Conservation (phyloP, 345 rosid species). For the Erucastrum elatum region DNA sequence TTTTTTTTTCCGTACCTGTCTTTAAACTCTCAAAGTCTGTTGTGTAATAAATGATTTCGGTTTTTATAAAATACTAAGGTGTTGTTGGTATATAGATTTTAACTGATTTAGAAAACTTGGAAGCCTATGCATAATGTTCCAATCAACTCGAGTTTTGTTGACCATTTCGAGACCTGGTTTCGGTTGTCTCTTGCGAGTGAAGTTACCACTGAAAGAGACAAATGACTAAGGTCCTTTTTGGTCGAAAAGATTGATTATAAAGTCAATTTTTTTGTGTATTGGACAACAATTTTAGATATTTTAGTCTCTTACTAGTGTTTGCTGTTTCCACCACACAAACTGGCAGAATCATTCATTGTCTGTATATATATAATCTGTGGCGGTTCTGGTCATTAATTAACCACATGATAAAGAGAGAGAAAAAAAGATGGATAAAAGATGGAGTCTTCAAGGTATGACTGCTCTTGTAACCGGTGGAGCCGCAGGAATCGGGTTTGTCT, state of each 20-base stretch:
- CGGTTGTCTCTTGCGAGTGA: background rate
- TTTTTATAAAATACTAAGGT: background rate
- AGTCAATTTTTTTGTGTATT: background rate
- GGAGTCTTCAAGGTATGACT: constrained; percentile 36
- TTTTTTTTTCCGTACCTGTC: no score
- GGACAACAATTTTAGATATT: background rate
- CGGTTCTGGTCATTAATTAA: background rate
- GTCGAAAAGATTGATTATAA: background rate
- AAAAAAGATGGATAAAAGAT: constrained; percentile 28
- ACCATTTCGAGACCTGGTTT: background rate
- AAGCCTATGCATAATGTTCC: background rate
- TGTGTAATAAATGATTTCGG: background rate
- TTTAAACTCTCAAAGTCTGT: no score
- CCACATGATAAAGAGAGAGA: background rate
- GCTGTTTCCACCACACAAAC: background rate
- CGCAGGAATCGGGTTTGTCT: constrained; percentile 34
- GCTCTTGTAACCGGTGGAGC: constrained; percentile 40
- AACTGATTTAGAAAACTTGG: background rate
- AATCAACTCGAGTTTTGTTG: no score
- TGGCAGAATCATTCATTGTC: background rate
- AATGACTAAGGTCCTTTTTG: background rate
- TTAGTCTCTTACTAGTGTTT: background rate
- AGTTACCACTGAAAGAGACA: background rate
- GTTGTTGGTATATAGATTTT: background rate
- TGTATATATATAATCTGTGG: background rate